Evolutionary conservation across 2,329 filamentous ascomycete species (phyloP), one percentile per base, ranked within the genome.

Genomic region (Ceratocystis harringtonii): DNA sequence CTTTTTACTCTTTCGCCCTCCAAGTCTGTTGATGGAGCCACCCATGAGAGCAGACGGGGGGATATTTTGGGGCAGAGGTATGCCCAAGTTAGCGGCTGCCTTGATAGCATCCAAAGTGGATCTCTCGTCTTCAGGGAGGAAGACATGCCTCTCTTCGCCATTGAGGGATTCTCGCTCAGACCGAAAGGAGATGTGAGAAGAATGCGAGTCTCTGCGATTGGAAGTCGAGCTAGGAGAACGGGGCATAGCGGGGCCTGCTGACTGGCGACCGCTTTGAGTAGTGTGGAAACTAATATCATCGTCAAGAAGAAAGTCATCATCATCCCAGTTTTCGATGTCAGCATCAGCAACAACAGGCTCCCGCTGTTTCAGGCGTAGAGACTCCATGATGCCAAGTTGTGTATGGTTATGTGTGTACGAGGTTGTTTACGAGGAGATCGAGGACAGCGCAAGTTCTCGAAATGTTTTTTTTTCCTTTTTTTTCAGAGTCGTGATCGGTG

Each of bases 1-100:
- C 71, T 84, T 87, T 71, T 85, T 86, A 22, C 88, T 80, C 71
- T 87, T 90, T 70, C 84, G 82, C 67, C 84, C 85, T 62, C 92
- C 92, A 43, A 97, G 80, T 70, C 92, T 82, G 77, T 95, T 95
- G 72, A 97, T 97, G 8, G 91, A 92, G 63, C 94, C 94, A 64
- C 92, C 92, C 73, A 94, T 83, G 52, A 99, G 79, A 36, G 94
- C 94, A 22, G 92, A 96, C 36, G 89, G 84, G 1, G 92, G 91
- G 41, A 97, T 85, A 72, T 92, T 92, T 63, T 84, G 79, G 32
- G 94, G 94, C 65, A 97, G 84, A 5, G 94, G 92, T 69, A 99
- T 96, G 70, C 94, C 94, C 30, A 91, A 92, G 73, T 85, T 86
- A 72, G 90, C 88, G 43, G 92, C 92, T 5, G 90, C 89, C 28